Base-by-base conservation (phyloP, 148 eudicot species). In the Fallopia convolvulus region DNA sequence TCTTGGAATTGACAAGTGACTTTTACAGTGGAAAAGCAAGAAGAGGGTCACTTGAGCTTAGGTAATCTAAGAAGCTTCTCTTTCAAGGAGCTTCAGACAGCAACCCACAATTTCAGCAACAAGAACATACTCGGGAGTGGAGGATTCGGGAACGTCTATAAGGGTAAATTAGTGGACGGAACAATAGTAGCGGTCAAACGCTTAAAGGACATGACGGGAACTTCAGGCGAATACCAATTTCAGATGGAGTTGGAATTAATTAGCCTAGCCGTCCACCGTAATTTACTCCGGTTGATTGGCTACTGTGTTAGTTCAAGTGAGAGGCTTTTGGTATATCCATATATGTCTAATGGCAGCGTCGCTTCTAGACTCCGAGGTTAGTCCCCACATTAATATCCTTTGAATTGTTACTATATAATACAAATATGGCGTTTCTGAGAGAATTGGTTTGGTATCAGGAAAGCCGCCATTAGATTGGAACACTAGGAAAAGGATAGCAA, bases 301-400 rank as follows among this genome's bases (percentile, higher is more conserved):
- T 95, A 88, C 55, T 95, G 97, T 85, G 97, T 90, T 41, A 89
- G 93, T 72, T 78, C 87, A 53, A 79, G 77, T 68, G 99, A 95
- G 81, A 87, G 97, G 80, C 93, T 95, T 76, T 81, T 95, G 60
- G 97, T 95, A 55, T 95, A 95, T 83, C 99, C 99, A 48, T 95
- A 88, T 81, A 95, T 95, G 99, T 90, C 92, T 75, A 95, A 95
- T 79, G 99, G 99, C 41, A 95, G 99, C 74, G 97, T 95, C 47
- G 99, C 99, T 53, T 95, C 93, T 53, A 87, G 92, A 85, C 89
- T 95, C 46, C 86, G 89, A 92, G 99, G 99, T 95, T 76, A 50
- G 85, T 23, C 8, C 21, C 65, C 56, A 50, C n/a, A 20, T n/a
- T 55, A 5, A 48, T 11, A 48, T 6, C 2, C 47, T 6, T 44